phyloP scores from a whole-genome alignment of 2,329 filamentous ascomycete species.

The Podosphaera fusca region DNA sequence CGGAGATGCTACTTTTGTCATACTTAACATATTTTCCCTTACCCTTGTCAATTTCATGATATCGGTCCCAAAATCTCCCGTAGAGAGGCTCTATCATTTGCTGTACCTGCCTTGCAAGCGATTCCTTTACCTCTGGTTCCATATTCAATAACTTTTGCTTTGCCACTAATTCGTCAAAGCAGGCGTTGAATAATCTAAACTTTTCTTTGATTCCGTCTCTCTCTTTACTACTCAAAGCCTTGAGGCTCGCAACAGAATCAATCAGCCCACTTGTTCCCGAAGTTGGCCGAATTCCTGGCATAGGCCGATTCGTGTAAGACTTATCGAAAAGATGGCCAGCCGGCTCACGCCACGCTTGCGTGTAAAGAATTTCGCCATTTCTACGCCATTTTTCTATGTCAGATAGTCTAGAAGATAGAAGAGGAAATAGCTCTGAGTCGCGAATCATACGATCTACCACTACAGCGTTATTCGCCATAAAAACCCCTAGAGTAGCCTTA shows the following conservation, averaged over 20 bases:
- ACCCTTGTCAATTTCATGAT: conserved; percentile 93
- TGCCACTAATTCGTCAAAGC: conserved; percentile 70
- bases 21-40: conserved; percentile 98
- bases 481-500: conserved; percentile 64
- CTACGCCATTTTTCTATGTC: conserved; percentile 71
- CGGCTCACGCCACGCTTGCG: conserved; percentile 72
- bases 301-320: conserved; percentile 61
- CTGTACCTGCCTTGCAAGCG: conserved; percentile 66
- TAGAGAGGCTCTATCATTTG: conserved; percentile 87
- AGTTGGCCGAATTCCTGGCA: conserved; percentile 30
- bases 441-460: conserved; percentile 69
- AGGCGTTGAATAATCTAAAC: conserved; percentile 73
- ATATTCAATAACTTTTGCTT: conserved; percentile 68
- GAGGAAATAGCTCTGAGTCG: conserved; percentile 50
- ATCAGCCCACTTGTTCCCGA: conserved; percentile 39
- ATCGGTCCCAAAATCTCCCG: conserved; percentile 85
- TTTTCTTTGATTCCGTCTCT: conserved; percentile 94
- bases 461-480: conserved; percentile 69
- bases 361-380: conserved; percentile 58
- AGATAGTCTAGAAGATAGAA: conserved; percentile 43
- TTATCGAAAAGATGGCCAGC: conserved; percentile 71
- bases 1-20: conserved; percentile 62
- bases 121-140: conserved; percentile 69
- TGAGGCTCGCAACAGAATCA: conserved; percentile 67
- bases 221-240: conserved; percentile 66